Evolutionary conservation across 2,329 filamentous ascomycete species (phyloP), one percentile per base, ranked within the genome.

Genomic region (Xylaria hypoxylon): DNA sequence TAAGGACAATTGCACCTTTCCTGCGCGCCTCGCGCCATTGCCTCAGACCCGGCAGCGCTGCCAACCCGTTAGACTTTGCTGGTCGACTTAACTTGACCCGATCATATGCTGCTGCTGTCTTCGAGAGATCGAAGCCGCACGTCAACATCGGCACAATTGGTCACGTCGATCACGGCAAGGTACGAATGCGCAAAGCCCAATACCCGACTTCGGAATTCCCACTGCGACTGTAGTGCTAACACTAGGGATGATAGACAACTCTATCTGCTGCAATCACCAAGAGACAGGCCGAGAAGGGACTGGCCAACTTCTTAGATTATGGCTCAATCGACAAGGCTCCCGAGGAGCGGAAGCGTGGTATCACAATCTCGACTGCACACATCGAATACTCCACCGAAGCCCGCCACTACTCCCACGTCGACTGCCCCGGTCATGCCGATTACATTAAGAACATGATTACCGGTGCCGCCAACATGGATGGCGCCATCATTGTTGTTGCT

Each of bases 361-460:
- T 99, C 84, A 99, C 96, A 80, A 99, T 99, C 80, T 94, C 96
- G 67, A 96, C 96, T 62, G 93, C 96, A 73, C 96, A 99, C 85
- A 97, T 99, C 84, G 96, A 99, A 86, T 99, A 98, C 87, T 85
- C 93, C 75, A 99, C 96, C 80, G 93, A 97, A 0, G 87, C 86
- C 79, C 91, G 96, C 79, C 96, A 99, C 86, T 99, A 99, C 85
- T 96, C 96, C 77, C 96, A 99, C 89, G 96, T 99, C 86, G 96
- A 99, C 89, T 99, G 96, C 84, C 96, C 96, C 66, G 96, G 96
- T 84, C 96, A 99, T 91, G 96, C 96, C 83, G 96, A 99, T 93
- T 99, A 99, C 88, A 98, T 99, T 87, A 99, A 99, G 90, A 99
- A 99, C 91, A 99, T 99, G 96, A 99, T 99, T 82, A 99, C 96